Evolutionary conservation across 140 eudicot genomes (phyloP).

Genomic region (Anethum foeniculum): DNA sequence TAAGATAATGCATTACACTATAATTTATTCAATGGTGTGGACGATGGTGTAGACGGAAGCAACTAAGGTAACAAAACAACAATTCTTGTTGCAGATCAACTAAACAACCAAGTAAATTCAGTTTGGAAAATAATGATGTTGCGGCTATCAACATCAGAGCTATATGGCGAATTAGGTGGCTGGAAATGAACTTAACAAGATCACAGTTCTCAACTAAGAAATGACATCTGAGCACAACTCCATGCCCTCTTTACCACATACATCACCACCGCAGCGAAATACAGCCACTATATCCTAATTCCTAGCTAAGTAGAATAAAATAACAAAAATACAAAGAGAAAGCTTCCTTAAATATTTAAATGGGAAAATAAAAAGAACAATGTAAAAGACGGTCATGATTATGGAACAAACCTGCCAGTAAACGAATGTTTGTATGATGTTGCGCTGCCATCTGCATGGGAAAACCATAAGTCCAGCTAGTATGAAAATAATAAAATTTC

Average conservation of each 20-base stretch:
- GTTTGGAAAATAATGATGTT: background rate
- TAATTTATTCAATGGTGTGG: background rate
- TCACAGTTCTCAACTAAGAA: background rate
- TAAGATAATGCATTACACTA: background rate
- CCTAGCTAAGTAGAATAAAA: background rate
- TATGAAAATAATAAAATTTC: background rate
- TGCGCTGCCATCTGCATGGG: slow-evolving; percentile 88
- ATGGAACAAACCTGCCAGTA: slow-evolving; percentile 84
- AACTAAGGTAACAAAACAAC: background rate
- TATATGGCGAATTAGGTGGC: background rate
- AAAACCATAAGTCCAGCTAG: slow-evolving; percentile 5
- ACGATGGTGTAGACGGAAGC: background rate
- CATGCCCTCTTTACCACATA: background rate
- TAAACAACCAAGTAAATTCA: background rate
- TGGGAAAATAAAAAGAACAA: background rate
- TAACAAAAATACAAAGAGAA: background rate
- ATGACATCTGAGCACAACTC: background rate
- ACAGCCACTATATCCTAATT: background rate
- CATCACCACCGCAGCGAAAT: background rate
- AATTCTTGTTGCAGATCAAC: background rate
- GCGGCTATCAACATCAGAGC: background rate
- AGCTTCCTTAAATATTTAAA: background rate
- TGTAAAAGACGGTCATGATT: background rate
- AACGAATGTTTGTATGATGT: slow-evolving; percentile 79
- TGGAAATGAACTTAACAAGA: background rate